Conservation (phyloP, 1,284 basidiomycete genomes). For the Athelia psychrophila region DNA sequence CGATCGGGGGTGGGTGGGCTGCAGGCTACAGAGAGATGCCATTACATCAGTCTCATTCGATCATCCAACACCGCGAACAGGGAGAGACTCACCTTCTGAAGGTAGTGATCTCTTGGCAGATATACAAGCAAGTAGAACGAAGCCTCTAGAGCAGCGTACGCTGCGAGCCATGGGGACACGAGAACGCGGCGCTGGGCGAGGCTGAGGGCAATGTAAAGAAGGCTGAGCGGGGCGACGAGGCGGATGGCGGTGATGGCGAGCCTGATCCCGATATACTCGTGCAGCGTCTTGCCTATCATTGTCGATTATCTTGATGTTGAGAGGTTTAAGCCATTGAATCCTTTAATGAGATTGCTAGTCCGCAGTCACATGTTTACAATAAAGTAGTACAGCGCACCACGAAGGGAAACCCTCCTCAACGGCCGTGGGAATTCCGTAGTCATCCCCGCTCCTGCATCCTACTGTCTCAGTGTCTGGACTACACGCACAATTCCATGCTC, state of each 20-base stretch:
- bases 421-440: no score
- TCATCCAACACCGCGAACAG: no score
- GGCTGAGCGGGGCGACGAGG: neutral
- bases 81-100: conserved; percentile 50
- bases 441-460: no score
- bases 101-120: conserved; percentile 36
- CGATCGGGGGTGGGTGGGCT: conserved; percentile 35
- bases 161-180: conserved; percentile 20
- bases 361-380: no score
- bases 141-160: conserved; percentile 40
- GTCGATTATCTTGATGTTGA: neutral
- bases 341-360: no score
- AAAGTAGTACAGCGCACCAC: no score
- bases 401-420: no score
- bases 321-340: neutral
- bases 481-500: no score
- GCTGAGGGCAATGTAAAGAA: neutral
- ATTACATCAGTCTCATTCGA: conserved; percentile 1
- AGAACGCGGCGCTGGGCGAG: neutral
- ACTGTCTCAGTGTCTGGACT: no score
- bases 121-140: conserved; percentile 50
- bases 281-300: neutral
- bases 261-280: neutral
- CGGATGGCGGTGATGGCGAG: neutral
- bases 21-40: conserved; percentile 32